Evolutionary conservation across 1,284 basidiomycete genomes (phyloP).

Genomic region (Leccinum pallidistipes): DNA sequence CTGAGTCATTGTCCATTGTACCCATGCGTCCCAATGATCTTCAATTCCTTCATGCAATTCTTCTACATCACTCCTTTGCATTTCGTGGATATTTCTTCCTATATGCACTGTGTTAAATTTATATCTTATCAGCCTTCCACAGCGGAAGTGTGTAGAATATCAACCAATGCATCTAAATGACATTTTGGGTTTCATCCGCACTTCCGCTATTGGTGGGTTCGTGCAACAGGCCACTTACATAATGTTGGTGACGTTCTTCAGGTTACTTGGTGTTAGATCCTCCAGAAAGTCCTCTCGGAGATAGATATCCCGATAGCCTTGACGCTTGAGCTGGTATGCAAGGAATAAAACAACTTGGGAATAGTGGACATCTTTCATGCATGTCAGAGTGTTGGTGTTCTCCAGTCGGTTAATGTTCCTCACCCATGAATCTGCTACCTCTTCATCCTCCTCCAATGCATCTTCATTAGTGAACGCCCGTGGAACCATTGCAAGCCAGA

Average conservation of each 20-base stretch:
- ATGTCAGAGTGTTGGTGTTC: not conserved
- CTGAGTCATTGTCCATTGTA: not conserved
- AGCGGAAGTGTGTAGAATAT: not conserved
- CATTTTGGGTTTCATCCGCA: not conserved
- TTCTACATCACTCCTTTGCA: not conserved
- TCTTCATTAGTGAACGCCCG: not conserved
- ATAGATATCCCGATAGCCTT: not conserved
- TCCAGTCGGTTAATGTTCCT: not conserved
- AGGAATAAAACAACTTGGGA: not conserved
- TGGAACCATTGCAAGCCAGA: constrained; percentile 4
- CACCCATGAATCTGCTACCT: not conserved
- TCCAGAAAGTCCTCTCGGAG: not conserved
- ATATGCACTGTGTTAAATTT: not conserved
- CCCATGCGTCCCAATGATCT: constrained; percentile 1
- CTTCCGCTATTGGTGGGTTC: not conserved
- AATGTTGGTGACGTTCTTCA: not conserved
- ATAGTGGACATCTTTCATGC: not conserved
- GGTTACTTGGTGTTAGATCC: not conserved
- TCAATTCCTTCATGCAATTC: not conserved
- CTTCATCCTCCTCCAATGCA: not conserved
- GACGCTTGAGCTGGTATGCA: not conserved
- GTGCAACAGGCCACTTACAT: not conserved
- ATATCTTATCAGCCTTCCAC: not conserved
- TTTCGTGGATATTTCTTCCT: not conserved
- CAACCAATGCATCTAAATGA: not conserved